These are phyloP conservation scores for Dryadomyces sulphureus DNA, from an alignment of 2,329 filamentous ascomycete species.

Conservation along the genomic window DNA sequence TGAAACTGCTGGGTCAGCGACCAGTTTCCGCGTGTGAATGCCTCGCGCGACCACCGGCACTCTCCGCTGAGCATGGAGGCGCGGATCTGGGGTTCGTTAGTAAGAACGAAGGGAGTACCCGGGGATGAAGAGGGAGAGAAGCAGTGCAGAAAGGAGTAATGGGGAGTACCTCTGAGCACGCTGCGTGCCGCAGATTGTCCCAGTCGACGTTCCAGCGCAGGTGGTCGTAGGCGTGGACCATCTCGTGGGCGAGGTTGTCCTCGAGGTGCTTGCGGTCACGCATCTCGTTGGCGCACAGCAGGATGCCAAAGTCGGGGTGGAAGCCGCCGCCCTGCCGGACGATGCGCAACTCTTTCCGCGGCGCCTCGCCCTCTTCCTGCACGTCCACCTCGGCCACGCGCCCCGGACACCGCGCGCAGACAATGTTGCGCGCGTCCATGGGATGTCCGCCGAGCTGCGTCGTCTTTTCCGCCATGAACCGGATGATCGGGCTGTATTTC, in stretches of 20 bases:
- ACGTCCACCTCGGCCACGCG: conserved; percentile 27
- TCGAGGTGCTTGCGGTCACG: conserved; percentile 68
- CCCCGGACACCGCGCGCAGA: conserved; percentile 63
- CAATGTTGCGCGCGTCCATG: conserved; percentile 59
- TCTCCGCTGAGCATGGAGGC: conserved; percentile 88
- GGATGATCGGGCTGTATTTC: conserved; percentile 69
- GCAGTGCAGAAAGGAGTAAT: conserved; percentile 10
- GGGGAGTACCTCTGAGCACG: conserved; percentile 86
- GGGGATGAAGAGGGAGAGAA: not conserved
- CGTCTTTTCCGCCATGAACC: conserved; percentile 76
- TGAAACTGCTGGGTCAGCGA: conserved; percentile 86
- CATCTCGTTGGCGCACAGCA: conserved; percentile 87
- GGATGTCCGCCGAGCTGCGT: conserved; percentile 56
- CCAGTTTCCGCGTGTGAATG: conserved; percentile 74
- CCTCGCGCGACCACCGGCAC: conserved; percentile 78
- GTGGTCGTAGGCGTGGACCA: conserved; percentile 95
- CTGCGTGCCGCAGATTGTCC: conserved; percentile 68
- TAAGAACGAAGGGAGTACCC: not conserved
- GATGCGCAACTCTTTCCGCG: conserved; percentile 23
- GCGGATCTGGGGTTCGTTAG: conserved; percentile 53
- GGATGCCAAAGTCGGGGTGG: conserved; percentile 69
- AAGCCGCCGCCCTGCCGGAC: conserved; percentile 67
- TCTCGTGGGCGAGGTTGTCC: conserved; percentile 90
- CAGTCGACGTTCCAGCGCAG: conserved; percentile 83
- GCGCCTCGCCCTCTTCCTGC: not conserved